Evolutionary conservation across 306 rosid genomes (phyloP), one percentile per base, ranked within the genome.

Genomic region (Cicer arietinum): DNA sequence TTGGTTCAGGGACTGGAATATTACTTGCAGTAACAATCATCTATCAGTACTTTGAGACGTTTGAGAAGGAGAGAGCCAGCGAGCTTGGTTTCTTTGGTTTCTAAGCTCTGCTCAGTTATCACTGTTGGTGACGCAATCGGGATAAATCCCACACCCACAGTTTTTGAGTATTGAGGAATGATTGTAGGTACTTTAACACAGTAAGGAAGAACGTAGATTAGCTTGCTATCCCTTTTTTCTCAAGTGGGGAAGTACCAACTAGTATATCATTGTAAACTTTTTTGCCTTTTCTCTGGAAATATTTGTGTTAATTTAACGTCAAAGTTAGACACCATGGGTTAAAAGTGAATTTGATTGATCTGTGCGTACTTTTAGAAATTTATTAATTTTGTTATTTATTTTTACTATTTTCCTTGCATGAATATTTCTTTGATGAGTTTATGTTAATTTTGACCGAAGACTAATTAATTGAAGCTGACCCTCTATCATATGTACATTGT

Each of bases 61-160:
- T 88, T 9, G 94, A 90, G 85, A 92, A 90, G 82, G 98, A 92
- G 78, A 90, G 86, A 75, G 93, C 98, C 22, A 93, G 89, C 40
- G 97, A 91, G 81, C 98, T 93, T 37, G 98, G 97, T 54, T 84
- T 91, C 85, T 91, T 93, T 44, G 97, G 98, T 71, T 93, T 93
- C 84, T 93, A 77, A 60, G 83, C 69, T 43, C 42, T 6, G 22
- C 39, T 20, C 17, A 56, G 79, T 17, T 25, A 66, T 14, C 60
- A 44, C 53, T 74, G 78, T 77, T 77, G 73, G 77, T 18, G 69
- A 70, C 50, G 73, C 79, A 63, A 62, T 50, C n/a, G 11, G 53
- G 63, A 64, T 69, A 76, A 30, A 30, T 39, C 62, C 17, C 20
- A 46, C 83, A 82, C 65, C 67, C 39, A 17, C 85, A 87, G 89